Conservation (phyloP, 169 alveolate genomes). For the Eimeria tenella region DNA sequence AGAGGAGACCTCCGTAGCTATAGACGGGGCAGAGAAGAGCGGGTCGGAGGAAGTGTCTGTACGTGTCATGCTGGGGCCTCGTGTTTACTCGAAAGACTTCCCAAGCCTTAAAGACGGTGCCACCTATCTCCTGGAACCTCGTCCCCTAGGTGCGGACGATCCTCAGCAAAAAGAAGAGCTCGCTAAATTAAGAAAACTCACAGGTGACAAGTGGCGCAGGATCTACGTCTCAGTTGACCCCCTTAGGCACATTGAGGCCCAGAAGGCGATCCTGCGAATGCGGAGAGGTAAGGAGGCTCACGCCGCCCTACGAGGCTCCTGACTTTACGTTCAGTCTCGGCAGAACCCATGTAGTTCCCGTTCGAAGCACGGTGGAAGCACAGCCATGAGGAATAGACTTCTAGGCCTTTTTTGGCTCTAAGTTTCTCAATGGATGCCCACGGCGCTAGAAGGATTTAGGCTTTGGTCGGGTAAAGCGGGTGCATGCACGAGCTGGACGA, state of each 20-base stretch:
- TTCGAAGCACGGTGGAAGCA: no score
- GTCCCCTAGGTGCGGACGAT: not conserved
- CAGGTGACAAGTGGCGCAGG: slow-evolving; percentile 84
- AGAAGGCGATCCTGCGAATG: slow-evolving; percentile 82
- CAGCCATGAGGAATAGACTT: not conserved
- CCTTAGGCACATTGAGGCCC: slow-evolving; percentile 83
- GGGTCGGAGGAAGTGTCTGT: not conserved
- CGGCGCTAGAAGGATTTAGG: no score
- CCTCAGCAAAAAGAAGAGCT: not conserved
- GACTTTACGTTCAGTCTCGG: no score
- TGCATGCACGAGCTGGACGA: no score
- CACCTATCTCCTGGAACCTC: slow-evolving; percentile 80
- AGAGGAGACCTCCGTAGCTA: not conserved
- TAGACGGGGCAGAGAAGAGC: not conserved
- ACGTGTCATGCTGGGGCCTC: slow-evolving; percentile 53
- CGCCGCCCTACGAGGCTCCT: no score
- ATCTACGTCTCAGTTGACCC: slow-evolving; percentile 82
- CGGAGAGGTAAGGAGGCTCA: slow-evolving; percentile 48
- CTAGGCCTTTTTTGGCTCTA: no score
- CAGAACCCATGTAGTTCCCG: no score
- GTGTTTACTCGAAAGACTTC: slow-evolving; percentile 78
- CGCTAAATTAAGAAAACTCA: not conserved
- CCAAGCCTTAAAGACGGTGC: slow-evolving; percentile 78
- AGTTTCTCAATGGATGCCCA: no score
- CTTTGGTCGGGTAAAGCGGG: no score